Evolutionary conservation across 2,329 filamentous ascomycete species (phyloP), one percentile per base, ranked within the genome.

Genomic region (Fusarium bulbicola): DNA sequence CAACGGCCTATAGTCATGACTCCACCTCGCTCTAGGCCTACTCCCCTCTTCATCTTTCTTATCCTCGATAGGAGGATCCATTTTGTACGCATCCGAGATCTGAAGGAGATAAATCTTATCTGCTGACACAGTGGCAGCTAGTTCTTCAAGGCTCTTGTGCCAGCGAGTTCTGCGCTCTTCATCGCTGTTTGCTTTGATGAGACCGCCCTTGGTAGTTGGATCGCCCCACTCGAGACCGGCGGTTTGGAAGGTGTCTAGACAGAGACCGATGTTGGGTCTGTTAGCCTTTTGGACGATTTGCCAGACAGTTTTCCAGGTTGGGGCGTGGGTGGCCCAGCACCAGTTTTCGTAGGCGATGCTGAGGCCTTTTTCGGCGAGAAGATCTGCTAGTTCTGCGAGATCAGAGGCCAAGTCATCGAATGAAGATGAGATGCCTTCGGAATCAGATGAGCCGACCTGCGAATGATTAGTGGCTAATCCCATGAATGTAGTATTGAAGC

Each of bases 291-390:
- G 77, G 8, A 93, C 91, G 18, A 95, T 91, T 5, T 88, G 82
- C 91, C 92, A 95, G 1, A 91, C 90, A 54, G 91, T 86, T 71
- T 87, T 88, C 93, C 92, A 95, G 2, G 83, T 85, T 0, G 91
- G 88, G 0, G 92, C 91, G 54, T 90, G 88, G 0, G 92, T 93
- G 0, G 90, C 90, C 93, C 92, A 95, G 81, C 92, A 94, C 92
- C 92, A 95, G 78, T 95, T 94, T 81, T 95, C 92, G 74, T 95
- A 95, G 0, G 92, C 92, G 24, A 95, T 82, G 12, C 88, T 86
- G 78, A 90, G 88, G 0, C 86, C 85, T 52, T 88, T 85, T 28
- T 84, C 79, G 0, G 86, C 87, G 3, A 92, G 84, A 58, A 92
- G 81, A 61, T 92, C 90, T 5, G 89, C 90, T 12, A 95, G 83